phyloP scores from a whole-genome alignment of 805 yeast genomes.

The Kregervanrija fluxuum region DNA sequence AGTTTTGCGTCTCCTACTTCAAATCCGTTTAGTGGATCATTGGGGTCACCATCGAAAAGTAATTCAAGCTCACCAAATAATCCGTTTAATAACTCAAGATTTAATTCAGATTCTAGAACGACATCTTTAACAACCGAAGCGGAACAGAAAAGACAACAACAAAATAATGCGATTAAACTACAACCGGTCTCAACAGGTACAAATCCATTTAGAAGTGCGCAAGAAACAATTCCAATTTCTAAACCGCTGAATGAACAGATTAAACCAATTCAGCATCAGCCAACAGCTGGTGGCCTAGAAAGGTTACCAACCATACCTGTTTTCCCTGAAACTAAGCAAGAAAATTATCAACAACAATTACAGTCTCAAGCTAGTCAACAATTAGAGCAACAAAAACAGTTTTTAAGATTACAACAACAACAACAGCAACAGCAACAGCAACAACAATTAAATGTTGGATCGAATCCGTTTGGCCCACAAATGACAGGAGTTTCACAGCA shows the following conservation, averaged over 20 bases:
- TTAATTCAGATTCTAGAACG: constrained; percentile 15
- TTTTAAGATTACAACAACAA: constrained; percentile 17
- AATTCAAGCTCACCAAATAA: constrained; percentile 15
- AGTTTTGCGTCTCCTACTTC: too few relatives aligned
- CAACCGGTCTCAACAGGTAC: constrained; percentile 36
- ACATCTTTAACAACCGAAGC: constrained; percentile 15
- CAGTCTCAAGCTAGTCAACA: constrained; percentile 14
- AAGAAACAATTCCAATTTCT: constrained; percentile 18
- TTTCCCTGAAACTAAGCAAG: constrained; percentile 51
- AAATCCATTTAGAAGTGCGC: constrained; percentile 48
- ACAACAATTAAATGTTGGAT: background rate
- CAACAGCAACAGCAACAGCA: constrained; percentile 6
- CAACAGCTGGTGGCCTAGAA: constrained; percentile 73
- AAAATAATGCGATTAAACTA: background rate
- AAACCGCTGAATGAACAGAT: constrained; percentile 15
- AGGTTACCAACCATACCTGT: constrained; percentile 57
- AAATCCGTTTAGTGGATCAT: too few relatives aligned
- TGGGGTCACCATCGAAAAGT: too few relatives aligned
- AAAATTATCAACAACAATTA: constrained; percentile 14
- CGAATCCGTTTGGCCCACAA: background rate
- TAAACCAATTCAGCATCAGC: constrained; percentile 32
- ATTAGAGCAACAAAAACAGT: constrained; percentile 16
- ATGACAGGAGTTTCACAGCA: constrained; percentile 2
- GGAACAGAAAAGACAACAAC: constrained; percentile 6
- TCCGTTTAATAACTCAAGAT: constrained; percentile 24